A percentile compares a stretch with the other conserved stretches of the same genome.
Conservation (phyloP, 108 stramenopile genomes). For the Conticribra guillardii region DNA sequence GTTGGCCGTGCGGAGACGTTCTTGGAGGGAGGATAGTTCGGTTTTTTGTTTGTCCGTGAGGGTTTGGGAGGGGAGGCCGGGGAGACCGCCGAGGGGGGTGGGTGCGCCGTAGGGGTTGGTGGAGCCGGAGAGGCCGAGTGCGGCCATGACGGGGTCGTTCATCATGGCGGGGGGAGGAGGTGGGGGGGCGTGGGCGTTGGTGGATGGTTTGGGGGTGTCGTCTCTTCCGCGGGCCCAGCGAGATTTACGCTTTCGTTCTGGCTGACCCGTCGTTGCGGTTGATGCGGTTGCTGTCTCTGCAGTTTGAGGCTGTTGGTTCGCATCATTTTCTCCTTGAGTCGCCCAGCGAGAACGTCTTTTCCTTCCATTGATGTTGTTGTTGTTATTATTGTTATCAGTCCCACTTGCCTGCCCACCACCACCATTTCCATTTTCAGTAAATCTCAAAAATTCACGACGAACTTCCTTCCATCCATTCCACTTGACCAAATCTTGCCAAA, state of each 20-base stretch:
- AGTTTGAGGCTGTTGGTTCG: slow-evolving; percentile 4
- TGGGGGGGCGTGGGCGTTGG: slow-evolving; percentile 15
- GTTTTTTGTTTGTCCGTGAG: slow-evolving; percentile 10
- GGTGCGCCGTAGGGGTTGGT: background rate
- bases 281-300: background rate
- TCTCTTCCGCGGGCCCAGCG: slow-evolving; percentile 66
- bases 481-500: slow-evolving; percentile 85
- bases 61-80: background rate
- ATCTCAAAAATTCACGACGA: slow-evolving; percentile 49
- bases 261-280: slow-evolving; percentile 11
- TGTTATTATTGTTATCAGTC: slow-evolving; percentile 25
- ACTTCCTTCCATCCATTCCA: slow-evolving; percentile 90
- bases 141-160: slow-evolving; percentile 33
- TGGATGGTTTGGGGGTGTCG: slow-evolving; percentile 25
- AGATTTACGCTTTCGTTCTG: slow-evolving; percentile 61
- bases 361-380: background rate
- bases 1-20: slow-evolving; percentile 68
- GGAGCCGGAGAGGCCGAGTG: slow-evolving; percentile 43
- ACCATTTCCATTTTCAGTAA: slow-evolving; percentile 59
- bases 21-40: slow-evolving; percentile 48
- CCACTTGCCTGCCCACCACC: background rate
- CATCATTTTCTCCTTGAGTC: background rate
- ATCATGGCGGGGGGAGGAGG: slow-evolving; percentile 17
- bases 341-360: slow-evolving; percentile 34
- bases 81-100: background rate